Evolutionary conservation across 148 eudicot genomes (phyloP).

Genomic region (Mesembryanthemum crystallinum): DNA sequence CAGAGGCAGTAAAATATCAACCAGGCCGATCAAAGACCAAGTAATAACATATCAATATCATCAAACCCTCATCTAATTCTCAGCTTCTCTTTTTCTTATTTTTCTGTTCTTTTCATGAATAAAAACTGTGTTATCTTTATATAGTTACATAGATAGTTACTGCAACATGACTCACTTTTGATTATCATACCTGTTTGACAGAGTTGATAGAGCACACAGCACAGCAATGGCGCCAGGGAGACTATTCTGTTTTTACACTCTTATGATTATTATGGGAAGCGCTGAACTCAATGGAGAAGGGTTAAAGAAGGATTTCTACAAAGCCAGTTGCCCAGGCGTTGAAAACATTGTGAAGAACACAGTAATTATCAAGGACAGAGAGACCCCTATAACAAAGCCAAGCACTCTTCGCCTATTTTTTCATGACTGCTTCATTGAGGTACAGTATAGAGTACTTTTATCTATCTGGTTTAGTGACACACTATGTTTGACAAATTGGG

Average conservation of each 20-base stretch:
- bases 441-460: not conserved
- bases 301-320: constrained; percentile 35
- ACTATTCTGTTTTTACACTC: not conserved
- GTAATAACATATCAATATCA: not conserved
- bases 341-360: constrained; percentile 40
- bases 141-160: not conserved
- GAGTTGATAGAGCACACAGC: not conserved
- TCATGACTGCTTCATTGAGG: constrained; percentile 52
- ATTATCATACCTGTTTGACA: not conserved
- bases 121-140: not conserved
- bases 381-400: constrained; percentile 35
- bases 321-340: constrained; percentile 37
- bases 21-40: not conserved
- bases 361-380: constrained; percentile 27
- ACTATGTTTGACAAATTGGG: too few relatives aligned
- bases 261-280: not conserved
- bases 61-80: not conserved
- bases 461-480: too few relatives aligned
- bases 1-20: not conserved
- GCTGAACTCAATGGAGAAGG: constrained; percentile 26
- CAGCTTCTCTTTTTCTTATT: too few relatives aligned
- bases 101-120: not conserved
- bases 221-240: not conserved
- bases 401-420: constrained; percentile 48
- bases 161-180: not conserved